Conservation (phyloP, 192 early-diverging fungal genomes). For the Gamsiella multidivaricata region DNA sequence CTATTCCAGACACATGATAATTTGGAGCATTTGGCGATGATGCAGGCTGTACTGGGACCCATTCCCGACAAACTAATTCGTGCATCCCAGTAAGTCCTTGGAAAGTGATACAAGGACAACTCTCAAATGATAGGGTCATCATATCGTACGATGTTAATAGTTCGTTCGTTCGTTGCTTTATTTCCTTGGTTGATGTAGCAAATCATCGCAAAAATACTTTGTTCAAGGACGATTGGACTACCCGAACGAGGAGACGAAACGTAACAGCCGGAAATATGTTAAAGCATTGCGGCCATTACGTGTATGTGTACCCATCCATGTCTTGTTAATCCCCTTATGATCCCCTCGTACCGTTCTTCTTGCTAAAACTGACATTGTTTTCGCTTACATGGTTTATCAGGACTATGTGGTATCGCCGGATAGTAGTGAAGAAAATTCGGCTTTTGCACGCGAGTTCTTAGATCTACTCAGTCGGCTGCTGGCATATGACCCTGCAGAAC, state of each 20-base stretch:
- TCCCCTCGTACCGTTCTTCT: background rate
- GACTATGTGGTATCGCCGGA: conserved; percentile 44
- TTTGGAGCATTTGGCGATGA: conserved; percentile 96
- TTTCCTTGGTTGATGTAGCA: conserved; percentile 6
- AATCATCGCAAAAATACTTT: conserved; percentile 65
- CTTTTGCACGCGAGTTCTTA: conserved; percentile 62
- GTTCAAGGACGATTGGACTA: conserved; percentile 59
- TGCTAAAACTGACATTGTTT: conserved; percentile 4
- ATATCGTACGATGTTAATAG: background rate
- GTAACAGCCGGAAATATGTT: conserved; percentile 71
- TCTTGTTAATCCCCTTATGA: background rate
- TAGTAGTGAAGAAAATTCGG: conserved; percentile 53
- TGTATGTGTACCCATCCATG: too few species aligned
- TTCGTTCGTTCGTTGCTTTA: background rate
- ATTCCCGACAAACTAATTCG: conserved; percentile 76
- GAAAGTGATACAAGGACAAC: background rate
- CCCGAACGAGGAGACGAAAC: conserved; percentile 66
- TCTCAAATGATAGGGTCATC: too few species aligned
- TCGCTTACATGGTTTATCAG: background rate
- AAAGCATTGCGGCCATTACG: conserved; percentile 64
- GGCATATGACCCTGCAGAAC: conserved; percentile 79
- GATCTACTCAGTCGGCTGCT: conserved; percentile 81
- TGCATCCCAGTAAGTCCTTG: conserved; percentile 49
- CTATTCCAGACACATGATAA: conserved; percentile 98
- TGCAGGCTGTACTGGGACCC: conserved; percentile 88